These are phyloP conservation scores for Phylloporus sp. DNA, from an alignment of 768 basidiomycete genomes.

Conservation along the genomic window DNA sequence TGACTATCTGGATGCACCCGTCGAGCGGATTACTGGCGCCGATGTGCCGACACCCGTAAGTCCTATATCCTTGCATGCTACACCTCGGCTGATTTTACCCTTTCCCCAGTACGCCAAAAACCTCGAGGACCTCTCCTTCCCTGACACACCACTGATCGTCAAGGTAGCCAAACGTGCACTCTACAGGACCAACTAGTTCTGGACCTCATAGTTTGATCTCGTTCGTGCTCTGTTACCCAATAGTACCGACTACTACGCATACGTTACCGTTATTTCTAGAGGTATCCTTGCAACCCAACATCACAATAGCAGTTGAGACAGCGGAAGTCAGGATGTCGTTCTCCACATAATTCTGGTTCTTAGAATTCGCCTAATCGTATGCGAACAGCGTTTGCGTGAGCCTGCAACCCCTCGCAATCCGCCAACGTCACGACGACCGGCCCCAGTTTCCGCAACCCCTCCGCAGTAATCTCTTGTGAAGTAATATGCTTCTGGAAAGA, in stretches of 20 bases:
- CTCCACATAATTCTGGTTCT: not conserved
- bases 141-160: constrained; percentile 82
- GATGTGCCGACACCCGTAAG: constrained; percentile 94
- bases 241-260: constrained; percentile 11
- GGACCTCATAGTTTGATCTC: constrained; percentile 7
- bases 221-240: constrained; percentile 11
- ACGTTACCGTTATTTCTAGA: constrained; percentile 13
- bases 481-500: constrained; percentile 99
- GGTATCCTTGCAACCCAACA: constrained; percentile 2
- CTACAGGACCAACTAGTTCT: constrained; percentile 74
- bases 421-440: constrained; percentile 87
- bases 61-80: constrained; percentile 15
- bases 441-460: constrained; percentile 73
- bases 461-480: constrained; percentile 82
- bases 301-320: not conserved
- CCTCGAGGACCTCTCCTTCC: constrained; percentile 90
- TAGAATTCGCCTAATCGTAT: constrained; percentile 51
- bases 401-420: constrained; percentile 91
- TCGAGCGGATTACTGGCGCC: constrained; percentile 96
- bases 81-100: constrained; percentile 8
- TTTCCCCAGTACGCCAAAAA: constrained; percentile 74
- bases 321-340: not conserved
- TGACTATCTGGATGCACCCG: constrained; percentile 97
- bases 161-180: constrained; percentile 94
- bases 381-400: constrained; percentile 94